These are phyloP conservation scores for Trichoderma breve DNA, from an alignment of 2,329 filamentous ascomycete species.

Conservation along the genomic window DNA sequence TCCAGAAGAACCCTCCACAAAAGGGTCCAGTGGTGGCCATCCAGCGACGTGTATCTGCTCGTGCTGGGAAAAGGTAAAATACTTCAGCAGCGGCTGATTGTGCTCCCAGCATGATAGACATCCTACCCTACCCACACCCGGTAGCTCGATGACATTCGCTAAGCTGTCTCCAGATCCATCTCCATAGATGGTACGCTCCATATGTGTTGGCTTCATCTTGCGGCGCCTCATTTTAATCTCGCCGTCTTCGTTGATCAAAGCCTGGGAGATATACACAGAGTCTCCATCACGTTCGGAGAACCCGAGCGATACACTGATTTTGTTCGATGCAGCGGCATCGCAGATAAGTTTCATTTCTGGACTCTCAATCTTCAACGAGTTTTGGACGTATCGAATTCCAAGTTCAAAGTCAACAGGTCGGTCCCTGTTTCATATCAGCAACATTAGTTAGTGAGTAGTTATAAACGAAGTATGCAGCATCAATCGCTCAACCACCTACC, in stretches of 20 bases:
- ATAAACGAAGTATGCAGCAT: neutral
- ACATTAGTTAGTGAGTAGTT: neutral
- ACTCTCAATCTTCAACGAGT: neutral
- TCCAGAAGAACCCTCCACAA: neutral
- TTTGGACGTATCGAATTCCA: neutral
- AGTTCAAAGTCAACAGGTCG: neutral
- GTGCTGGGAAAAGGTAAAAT: constrained; percentile 23
- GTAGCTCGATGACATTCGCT: constrained; percentile 41
- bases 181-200: constrained; percentile 47
- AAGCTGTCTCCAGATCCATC: constrained; percentile 49
- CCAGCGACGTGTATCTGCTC: constrained; percentile 25
- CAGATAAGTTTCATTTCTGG: neutral
- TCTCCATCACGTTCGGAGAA: constrained; percentile 45
- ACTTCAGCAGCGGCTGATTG: constrained; percentile 25
- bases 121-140: constrained; percentile 47
- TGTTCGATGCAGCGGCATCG: neutral
- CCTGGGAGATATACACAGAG: constrained; percentile 46
- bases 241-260: constrained; percentile 47
- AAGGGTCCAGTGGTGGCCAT: constrained; percentile 24
- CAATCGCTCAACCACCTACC: neutral
- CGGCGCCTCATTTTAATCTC: constrained; percentile 43
- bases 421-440: neutral
- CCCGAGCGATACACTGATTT: constrained; percentile 32
- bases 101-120: constrained; percentile 55
- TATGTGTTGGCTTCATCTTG: constrained; percentile 48